phyloP scores from a whole-genome alignment of 2,329 filamentous ascomycete genomes.

The Neonectria magnoliae region DNA sequence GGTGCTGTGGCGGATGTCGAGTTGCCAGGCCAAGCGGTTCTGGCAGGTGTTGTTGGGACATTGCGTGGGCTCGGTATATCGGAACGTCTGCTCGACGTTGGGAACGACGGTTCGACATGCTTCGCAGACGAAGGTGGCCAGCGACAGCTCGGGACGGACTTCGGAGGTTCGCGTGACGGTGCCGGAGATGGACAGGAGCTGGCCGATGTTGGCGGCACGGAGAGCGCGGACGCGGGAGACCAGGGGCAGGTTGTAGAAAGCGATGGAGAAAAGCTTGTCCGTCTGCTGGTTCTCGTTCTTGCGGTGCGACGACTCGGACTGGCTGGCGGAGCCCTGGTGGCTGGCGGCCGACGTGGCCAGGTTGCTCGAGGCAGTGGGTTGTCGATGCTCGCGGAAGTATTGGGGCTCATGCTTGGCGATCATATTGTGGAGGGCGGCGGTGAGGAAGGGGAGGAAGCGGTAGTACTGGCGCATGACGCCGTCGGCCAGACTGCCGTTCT shows the following conservation, averaged over 20 bases:
- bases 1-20: conserved; percentile 97
- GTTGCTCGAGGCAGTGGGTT: conserved; percentile 79
- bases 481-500: conserved; percentile 83
- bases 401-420: conserved; percentile 94
- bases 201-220: conserved; percentile 89
- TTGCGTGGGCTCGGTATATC: conserved; percentile 95
- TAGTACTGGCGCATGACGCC: conserved; percentile 93
- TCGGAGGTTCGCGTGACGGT: conserved; percentile 97
- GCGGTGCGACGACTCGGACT: conserved; percentile 75
- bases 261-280: conserved; percentile 92
- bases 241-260: conserved; percentile 91
- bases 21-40: conserved; percentile 91
- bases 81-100: conserved; percentile 96
- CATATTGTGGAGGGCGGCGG: conserved; percentile 87
- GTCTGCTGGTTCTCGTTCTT: conserved; percentile 95
- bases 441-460: conserved; percentile 92
- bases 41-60: conserved; percentile 89
- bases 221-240: conserved; percentile 87
- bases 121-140: conserved; percentile 93
- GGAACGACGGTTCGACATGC: conserved; percentile 84
- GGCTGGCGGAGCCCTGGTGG: conserved; percentile 68
- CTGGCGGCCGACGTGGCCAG: conserved; percentile 75
- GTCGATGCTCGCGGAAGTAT: conserved; percentile 93
- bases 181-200: conserved; percentile 93
- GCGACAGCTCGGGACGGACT: conserved; percentile 90